These are phyloP conservation scores for Rhodomyrtus tomentosa DNA, from an alignment of 345 rosid species.

Conservation along the genomic window DNA sequence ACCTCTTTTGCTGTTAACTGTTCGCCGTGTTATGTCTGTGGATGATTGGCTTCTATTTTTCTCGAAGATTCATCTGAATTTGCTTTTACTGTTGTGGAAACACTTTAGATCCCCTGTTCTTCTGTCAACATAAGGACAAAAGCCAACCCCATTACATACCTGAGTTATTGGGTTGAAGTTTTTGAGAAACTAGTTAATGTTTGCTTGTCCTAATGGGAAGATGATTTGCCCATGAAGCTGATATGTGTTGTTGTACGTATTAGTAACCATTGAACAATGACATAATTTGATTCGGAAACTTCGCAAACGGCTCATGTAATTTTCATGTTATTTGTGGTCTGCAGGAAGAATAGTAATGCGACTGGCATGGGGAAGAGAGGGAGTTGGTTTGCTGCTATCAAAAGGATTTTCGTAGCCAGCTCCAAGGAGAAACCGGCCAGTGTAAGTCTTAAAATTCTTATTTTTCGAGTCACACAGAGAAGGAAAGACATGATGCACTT, in stretches of 20 bases:
- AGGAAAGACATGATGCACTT: not conserved
- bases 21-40: not conserved
- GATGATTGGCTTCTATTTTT: not conserved
- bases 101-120: not conserved
- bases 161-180: not conserved
- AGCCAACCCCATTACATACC: not conserved
- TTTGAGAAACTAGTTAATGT: not conserved
- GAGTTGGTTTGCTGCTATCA: conserved; percentile 90
- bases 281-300: not conserved
- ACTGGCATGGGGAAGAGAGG: conserved; percentile 82
- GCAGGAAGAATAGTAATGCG: conserved; percentile 50
- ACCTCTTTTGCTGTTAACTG: not conserved
- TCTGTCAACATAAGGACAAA: not conserved
- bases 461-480: not conserved
- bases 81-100: not conserved
- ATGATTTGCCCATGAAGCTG: not conserved
- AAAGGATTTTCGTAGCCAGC: conserved; percentile 56
- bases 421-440: conserved; percentile 59
- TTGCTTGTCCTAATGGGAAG: not conserved
- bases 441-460: conserved; percentile 23
- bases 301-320: not conserved
- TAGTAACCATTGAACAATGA: not conserved
- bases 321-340: not conserved
- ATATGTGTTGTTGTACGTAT: not conserved
- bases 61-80: conserved; percentile 3